A percentile compares a stretch with the other conserved stretches of the same genome.
These are phyloP conservation scores for Santalum album DNA, from an alignment of 164 flowering plant genomes.

Conservation along the genomic window DNA sequence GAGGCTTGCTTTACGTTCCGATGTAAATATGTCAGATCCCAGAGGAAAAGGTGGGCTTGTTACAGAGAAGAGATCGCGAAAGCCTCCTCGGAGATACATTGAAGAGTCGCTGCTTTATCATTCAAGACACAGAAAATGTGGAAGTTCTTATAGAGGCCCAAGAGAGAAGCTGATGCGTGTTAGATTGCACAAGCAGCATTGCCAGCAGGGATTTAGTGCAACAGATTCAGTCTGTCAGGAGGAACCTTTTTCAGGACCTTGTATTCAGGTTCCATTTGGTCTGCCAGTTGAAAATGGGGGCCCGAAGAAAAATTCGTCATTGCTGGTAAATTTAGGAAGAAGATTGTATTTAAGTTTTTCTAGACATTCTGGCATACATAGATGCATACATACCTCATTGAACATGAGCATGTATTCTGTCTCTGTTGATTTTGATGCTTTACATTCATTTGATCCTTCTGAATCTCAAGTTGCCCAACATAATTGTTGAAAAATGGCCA, in stretches of 20 bases:
- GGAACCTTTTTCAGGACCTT: constrained; percentile 26
- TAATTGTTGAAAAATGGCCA: no score
- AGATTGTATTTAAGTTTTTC: no score
- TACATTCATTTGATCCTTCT: no score
- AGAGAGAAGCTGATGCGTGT: constrained; percentile 17
- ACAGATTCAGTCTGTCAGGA: constrained; percentile 12
- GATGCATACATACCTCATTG: no score
- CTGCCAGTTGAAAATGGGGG: constrained; percentile 26
- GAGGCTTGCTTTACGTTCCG: constrained; percentile 6
- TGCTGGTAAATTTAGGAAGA: constrained; percentile 15
- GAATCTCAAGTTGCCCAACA: no score
- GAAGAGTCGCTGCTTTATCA: constrained; percentile 43
- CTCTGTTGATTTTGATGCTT: no score
- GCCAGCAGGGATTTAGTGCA: constrained; percentile 15
- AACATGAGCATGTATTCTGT: no score
- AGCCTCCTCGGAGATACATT: constrained; percentile 59
- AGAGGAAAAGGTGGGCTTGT: constrained; percentile 14
- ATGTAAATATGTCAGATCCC: constrained; percentile 9
- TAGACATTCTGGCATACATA: no score
- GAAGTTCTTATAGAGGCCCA: constrained; percentile 8
- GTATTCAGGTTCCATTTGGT: constrained; percentile 51
- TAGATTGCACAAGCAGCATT: constrained; percentile 19
- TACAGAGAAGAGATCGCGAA: constrained; percentile 48
- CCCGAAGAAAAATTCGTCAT: constrained; percentile 22
- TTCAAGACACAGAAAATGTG: constrained; percentile 21